Conservation (phyloP, 495 filamentous ascomycete species). For the Aspergillus campestris region DNA sequence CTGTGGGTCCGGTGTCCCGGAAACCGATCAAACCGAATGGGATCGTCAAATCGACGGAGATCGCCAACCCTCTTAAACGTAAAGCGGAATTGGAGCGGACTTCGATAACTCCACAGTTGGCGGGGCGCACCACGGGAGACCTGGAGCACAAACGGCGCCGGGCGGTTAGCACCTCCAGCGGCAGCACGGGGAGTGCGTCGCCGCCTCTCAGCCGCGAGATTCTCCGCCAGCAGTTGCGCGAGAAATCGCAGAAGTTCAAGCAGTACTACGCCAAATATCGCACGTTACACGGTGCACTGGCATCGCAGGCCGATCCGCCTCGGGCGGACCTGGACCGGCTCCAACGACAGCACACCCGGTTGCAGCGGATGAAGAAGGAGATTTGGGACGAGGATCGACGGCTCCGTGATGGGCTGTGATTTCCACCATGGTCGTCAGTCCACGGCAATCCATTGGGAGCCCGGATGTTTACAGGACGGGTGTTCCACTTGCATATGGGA, state of each 20-base stretch:
- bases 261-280: constrained; percentile 55
- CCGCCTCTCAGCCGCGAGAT: constrained; percentile 37
- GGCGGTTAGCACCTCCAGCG: constrained; percentile 36
- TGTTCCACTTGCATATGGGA: constrained; percentile 1
- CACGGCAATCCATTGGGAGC: not conserved
- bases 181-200: constrained; percentile 41
- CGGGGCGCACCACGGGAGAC: constrained; percentile 23
- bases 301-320: constrained; percentile 41
- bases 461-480: constrained; percentile 7
- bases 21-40: constrained; percentile 22
- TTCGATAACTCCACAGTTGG: constrained; percentile 10
- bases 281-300: constrained; percentile 50
- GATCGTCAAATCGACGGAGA: constrained; percentile 15
- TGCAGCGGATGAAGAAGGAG: constrained; percentile 57
- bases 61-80: constrained; percentile 36
- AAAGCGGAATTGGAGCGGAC: constrained; percentile 34
- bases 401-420: constrained; percentile 15
- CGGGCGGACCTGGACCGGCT: constrained; percentile 49
- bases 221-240: constrained; percentile 32
- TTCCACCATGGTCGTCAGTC: not conserved
- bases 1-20: constrained; percentile 4
- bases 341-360: constrained; percentile 50
- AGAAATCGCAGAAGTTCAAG: constrained; percentile 55
- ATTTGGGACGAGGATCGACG: constrained; percentile 47
- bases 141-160: constrained; percentile 39